Evolutionary conservation across 2,329 filamentous ascomycete species (phyloP).

Genomic region (Chrysoporthe deuterocubensis): DNA sequence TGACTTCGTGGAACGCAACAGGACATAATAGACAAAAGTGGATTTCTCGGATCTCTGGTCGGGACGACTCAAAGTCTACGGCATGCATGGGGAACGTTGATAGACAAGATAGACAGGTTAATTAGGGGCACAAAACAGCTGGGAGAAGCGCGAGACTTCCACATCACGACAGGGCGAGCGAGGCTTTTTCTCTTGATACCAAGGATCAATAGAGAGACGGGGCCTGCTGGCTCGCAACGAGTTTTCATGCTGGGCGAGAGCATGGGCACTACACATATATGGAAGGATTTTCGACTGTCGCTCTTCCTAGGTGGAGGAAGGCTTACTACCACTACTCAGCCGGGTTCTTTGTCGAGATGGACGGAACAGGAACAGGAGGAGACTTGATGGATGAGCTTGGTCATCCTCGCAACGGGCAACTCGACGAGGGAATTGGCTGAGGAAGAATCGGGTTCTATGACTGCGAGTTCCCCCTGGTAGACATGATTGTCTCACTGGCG

Average conservation of each 20-base stretch:
- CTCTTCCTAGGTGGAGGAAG: slow-evolving; percentile 29
- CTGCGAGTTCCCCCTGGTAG: slow-evolving; percentile 28
- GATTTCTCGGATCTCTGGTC: slow-evolving; percentile 66
- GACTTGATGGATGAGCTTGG: slow-evolving; percentile 12
- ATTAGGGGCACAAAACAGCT: slow-evolving; percentile 29
- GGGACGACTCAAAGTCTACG: slow-evolving; percentile 30
- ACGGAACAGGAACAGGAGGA: slow-evolving; percentile 3
- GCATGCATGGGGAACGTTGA: slow-evolving; percentile 30
- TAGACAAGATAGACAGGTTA: slow-evolving; percentile 32
- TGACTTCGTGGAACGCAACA: slow-evolving; percentile 35
- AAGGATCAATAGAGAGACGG: slow-evolving; percentile 26
- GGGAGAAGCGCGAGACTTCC: slow-evolving; percentile 29
- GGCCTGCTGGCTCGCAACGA: slow-evolving; percentile 26
- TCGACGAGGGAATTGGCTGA: slow-evolving; percentile 27
- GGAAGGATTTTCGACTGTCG: slow-evolving; percentile 24
- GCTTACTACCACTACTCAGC: slow-evolving; percentile 25
- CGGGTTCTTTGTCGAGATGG: slow-evolving; percentile 27
- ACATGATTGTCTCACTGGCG: slow-evolving; percentile 29
- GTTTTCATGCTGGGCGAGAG: slow-evolving; percentile 26
- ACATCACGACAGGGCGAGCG: slow-evolving; percentile 25
- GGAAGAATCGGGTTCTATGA: slow-evolving; percentile 27
- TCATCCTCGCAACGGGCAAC: slow-evolving; percentile 25
- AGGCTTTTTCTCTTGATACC: slow-evolving; percentile 28
- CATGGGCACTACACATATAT: slow-evolving; percentile 26
- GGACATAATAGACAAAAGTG: slow-evolving; percentile 66